These are phyloP conservation scores for Phytophthora lateralis DNA, from an alignment of 352 stramenopile species.

Conservation along the genomic window DNA sequence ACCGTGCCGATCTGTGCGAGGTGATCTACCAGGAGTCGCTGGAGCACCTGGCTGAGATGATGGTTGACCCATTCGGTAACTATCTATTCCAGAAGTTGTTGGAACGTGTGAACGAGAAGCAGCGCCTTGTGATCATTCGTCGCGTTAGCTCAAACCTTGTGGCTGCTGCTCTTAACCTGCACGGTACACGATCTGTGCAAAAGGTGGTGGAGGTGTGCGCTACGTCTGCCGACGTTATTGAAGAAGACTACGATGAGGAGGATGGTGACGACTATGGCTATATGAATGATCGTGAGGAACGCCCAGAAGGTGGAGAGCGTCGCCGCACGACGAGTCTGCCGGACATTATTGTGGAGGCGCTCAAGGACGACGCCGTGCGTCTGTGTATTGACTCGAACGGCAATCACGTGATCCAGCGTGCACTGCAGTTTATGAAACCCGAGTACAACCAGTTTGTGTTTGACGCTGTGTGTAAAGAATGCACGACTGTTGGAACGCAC, in stretches of 20 bases:
- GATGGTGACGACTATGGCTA: constrained; percentile 46
- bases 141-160: constrained; percentile 94
- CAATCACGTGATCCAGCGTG: constrained; percentile 98
- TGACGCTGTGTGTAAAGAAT: constrained; percentile 95
- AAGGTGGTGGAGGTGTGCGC: constrained; percentile 98
- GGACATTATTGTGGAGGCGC: constrained; percentile 93
- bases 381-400: constrained; percentile 98
- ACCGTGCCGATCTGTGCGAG: constrained; percentile 90
- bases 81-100: constrained; percentile 99
- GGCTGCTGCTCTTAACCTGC: constrained; percentile 96
- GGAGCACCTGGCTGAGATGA: constrained; percentile 95
- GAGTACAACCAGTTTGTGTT: constrained; percentile 97
- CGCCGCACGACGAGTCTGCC: constrained; percentile 58
- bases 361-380: constrained; percentile 93
- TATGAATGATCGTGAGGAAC: constrained; percentile 18
- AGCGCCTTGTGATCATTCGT: constrained; percentile 93
- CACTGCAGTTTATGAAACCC: constrained; percentile 94
- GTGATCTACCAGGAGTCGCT: constrained; percentile 98
- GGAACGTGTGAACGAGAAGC: constrained; percentile 91
- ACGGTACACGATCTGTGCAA: constrained; percentile 98
- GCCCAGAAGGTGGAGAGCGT: constrained; percentile 24
- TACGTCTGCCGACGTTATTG: constrained; percentile 70
- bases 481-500: constrained; percentile 96
- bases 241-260: constrained; percentile 51
- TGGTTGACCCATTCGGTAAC: constrained; percentile 99